phyloP scores from a whole-genome alignment of 306 rosid genomes.

The Vicia sativa region DNA sequence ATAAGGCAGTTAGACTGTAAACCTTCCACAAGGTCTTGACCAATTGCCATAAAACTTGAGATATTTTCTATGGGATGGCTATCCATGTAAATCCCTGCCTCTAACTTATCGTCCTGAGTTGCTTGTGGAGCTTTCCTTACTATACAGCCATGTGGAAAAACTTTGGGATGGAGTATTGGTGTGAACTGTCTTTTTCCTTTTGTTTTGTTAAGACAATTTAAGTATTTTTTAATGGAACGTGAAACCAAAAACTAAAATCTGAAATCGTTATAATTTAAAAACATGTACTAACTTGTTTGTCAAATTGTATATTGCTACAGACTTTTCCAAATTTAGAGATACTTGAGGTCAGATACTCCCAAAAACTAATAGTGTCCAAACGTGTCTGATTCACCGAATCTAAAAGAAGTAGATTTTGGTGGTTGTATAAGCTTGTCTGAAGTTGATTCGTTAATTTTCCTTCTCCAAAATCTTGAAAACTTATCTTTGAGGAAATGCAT shows the following conservation, averaged over 20 bases:
- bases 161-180: conserved; percentile 31
- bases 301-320: not conserved
- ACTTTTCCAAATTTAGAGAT: not conserved
- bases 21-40: not conserved
- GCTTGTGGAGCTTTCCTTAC: conserved; percentile 17
- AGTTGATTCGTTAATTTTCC: conserved; percentile 24
- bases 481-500: not conserved
- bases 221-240: too few relatives aligned
- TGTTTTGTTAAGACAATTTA: too few relatives aligned
- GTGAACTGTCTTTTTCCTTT: too few relatives aligned
- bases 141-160: not conserved
- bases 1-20: not conserved
- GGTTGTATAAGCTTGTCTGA: not conserved
- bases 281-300: not conserved
- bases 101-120: not conserved
- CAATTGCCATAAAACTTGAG: not conserved
- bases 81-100: not conserved
- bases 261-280: not conserved
- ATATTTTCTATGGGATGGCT: not conserved
- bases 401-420: rapidly evolving
- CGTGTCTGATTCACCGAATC: not conserved
- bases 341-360: not conserved
- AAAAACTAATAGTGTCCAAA: conserved; percentile 13
- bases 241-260: too few relatives aligned
- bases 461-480: not conserved